Conservation (phyloP, 2,329 filamentous ascomycete genomes). For the Pseudocercospora crystallina region DNA sequence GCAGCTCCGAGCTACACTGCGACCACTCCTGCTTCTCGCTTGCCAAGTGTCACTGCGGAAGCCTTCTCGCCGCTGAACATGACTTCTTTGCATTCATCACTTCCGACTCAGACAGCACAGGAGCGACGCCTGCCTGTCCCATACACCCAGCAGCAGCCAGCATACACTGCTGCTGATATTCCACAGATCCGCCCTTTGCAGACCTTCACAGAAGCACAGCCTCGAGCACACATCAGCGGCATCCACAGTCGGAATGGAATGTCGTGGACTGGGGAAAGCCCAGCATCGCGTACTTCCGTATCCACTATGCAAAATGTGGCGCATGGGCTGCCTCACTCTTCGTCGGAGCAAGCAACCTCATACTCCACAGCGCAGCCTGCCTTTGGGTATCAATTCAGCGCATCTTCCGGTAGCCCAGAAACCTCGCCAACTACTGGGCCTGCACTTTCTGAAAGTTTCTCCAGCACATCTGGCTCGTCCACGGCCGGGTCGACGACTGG, state of each 20-base stretch:
- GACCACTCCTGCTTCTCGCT: constrained; percentile 17
- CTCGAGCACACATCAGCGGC: constrained; percentile 27
- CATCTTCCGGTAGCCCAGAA: constrained; percentile 26
- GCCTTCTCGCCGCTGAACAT: constrained; percentile 35
- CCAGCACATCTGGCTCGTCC: constrained; percentile 21
- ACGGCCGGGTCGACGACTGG: constrained; percentile 8
- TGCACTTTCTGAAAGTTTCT: constrained; percentile 22
- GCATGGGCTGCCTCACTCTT: constrained; percentile 15
- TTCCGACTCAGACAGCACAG: constrained; percentile 32
- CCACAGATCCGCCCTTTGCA: constrained; percentile 28
- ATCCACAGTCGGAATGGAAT: constrained; percentile 33
- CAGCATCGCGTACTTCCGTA: constrained; percentile 9
- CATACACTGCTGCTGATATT: constrained; percentile 18
- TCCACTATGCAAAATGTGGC: too few species aligned
- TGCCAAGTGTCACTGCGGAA: constrained; percentile 31
- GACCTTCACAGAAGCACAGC: constrained; percentile 24
- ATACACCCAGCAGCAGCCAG: constrained; percentile 23
- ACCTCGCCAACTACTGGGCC: constrained; percentile 25
- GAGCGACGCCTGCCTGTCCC: constrained; percentile 35
- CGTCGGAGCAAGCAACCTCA: constrained; percentile 24
- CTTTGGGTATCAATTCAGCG: constrained; percentile 31
- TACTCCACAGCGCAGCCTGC: constrained; percentile 18
- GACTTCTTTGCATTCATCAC: constrained; percentile 34
- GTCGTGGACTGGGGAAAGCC: constrained; percentile 29
- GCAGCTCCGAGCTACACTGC: constrained; percentile 21